Evolutionary conservation across 768 basidiomycete genomes (phyloP).

Genomic region (Tulasnella sp.): DNA sequence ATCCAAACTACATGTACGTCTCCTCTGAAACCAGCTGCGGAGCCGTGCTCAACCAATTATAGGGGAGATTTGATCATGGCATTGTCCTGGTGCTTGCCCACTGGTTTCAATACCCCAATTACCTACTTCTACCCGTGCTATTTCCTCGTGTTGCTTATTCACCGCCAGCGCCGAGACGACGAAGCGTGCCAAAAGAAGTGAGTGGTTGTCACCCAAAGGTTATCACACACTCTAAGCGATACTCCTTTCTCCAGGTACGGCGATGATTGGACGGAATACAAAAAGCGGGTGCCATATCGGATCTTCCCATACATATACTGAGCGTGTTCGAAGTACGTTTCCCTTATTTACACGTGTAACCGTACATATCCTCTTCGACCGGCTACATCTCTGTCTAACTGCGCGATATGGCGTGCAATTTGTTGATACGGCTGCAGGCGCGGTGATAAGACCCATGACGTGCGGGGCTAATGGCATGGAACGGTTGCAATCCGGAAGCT

Average conservation of each 20-base stretch:
- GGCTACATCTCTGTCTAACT: too few species aligned
- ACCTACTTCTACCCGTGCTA: slow-evolving; percentile 92
- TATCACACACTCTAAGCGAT: neutral
- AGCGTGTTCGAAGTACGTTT: too few species aligned
- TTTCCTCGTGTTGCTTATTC: slow-evolving; percentile 78
- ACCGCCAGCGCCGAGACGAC: slow-evolving; percentile 84
- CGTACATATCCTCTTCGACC: too few species aligned
- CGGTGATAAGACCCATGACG: too few species aligned
- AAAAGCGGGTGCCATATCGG: slow-evolving; percentile 67
- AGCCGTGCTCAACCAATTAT: slow-evolving; percentile 1
- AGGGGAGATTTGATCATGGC: slow-evolving; percentile 85
- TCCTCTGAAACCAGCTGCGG: neutral
- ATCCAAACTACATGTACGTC: slow-evolving; percentile 79
- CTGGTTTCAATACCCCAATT: slow-evolving; percentile 81
- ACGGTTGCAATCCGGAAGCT: too few species aligned
- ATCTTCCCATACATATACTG: slow-evolving; percentile 79
- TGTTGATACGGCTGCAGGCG: too few species aligned
- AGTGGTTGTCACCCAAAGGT: slow-evolving; percentile 22
- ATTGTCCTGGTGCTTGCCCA: slow-evolving; percentile 85
- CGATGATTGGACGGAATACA: slow-evolving; percentile 87
- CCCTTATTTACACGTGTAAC: too few species aligned
- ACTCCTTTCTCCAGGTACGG: slow-evolving; percentile 51
- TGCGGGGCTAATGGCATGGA: too few species aligned
- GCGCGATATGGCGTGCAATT: too few species aligned
- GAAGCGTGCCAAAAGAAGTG: slow-evolving; percentile 83